These are phyloP conservation scores for Parachlorella kessleri DNA, from an alignment of 139 green algal genomes.

Conservation along the genomic window DNA sequence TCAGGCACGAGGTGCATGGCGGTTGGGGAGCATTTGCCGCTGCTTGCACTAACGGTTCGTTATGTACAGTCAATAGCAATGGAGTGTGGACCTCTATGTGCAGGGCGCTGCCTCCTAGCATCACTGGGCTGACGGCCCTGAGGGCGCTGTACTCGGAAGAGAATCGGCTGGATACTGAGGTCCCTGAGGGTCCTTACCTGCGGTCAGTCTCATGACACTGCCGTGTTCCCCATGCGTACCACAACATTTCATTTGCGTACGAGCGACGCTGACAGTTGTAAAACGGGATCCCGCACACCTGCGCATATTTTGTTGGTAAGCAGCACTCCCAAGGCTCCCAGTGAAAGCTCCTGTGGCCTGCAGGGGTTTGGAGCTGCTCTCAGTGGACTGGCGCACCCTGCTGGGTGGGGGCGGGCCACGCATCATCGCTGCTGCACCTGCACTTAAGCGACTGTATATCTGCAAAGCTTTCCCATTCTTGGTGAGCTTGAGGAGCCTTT, in stretches of 20 bases:
- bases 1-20: background rate
- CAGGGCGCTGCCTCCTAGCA: background rate
- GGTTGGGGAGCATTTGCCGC: background rate
- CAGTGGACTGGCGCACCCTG: background rate
- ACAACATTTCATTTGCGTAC: background rate
- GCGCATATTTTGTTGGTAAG: background rate
- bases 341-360: background rate
- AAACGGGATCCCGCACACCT: background rate
- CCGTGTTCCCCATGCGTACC: background rate
- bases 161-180: background rate
- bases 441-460: background rate
- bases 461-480: background rate
- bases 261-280: no score
- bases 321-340: background rate
- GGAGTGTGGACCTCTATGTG: no score
- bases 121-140: background rate
- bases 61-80: background rate
- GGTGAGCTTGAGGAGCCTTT: background rate
- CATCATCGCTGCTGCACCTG: background rate
- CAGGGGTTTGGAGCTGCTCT: background rate
- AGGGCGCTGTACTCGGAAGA: background rate
- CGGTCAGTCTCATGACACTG: background rate
- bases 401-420: background rate
- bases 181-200: background rate
- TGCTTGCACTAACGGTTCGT: background rate